A percentile compares a stretch with the other conserved stretches of the same genome.
These are phyloP conservation scores for Kurtzmaniella fragi DNA, from an alignment of 805 yeast genomes.

Conservation along the genomic window DNA sequence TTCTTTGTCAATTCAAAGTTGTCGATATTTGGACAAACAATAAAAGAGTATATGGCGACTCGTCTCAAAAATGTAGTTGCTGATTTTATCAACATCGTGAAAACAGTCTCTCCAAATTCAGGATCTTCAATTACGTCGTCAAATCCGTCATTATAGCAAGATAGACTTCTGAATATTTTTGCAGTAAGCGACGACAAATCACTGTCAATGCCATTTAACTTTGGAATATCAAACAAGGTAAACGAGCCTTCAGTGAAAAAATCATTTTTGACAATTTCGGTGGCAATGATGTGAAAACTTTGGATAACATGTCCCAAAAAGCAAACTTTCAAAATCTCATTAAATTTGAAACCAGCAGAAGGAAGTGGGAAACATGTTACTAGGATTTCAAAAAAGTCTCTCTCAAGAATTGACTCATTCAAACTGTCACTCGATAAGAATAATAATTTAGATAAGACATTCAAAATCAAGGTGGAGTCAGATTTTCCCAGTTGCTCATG, in stretches of 20 bases:
- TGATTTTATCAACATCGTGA: slow-evolving; percentile 51
- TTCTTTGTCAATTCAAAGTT: slow-evolving; percentile 16
- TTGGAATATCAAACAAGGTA: slow-evolving; percentile 34
- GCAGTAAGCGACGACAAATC: slow-evolving; percentile 16
- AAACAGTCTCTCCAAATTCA: slow-evolving; percentile 37
- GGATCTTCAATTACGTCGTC: slow-evolving; percentile 3
- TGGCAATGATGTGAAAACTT: slow-evolving; percentile 19
- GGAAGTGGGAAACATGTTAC: slow-evolving; percentile 47
- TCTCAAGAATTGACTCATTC: slow-evolving; percentile 29
- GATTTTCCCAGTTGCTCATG: slow-evolving; percentile 8
- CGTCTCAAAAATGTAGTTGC: slow-evolving; percentile 63
- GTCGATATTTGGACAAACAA: slow-evolving; percentile 45
- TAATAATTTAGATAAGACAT: slow-evolving; percentile 28
- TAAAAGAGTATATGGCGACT: slow-evolving; percentile 51
- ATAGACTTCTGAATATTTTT: slow-evolving; percentile 19
- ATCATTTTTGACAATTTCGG: slow-evolving; percentile 22
- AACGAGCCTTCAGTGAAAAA: slow-evolving; percentile 19
- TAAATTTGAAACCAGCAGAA: slow-evolving; percentile 39
- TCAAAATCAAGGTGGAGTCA: slow-evolving; percentile 35
- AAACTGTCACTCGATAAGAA: slow-evolving; percentile 28
- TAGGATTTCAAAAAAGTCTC: slow-evolving; percentile 51
- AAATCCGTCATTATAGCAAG: not conserved
- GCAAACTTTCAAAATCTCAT: slow-evolving; percentile 45
- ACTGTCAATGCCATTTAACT: slow-evolving; percentile 16
- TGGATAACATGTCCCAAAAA: slow-evolving; percentile 53